These are phyloP conservation scores for Chlamydomonas applanata DNA, from an alignment of 139 green algal species.

Conservation along the genomic window DNA sequence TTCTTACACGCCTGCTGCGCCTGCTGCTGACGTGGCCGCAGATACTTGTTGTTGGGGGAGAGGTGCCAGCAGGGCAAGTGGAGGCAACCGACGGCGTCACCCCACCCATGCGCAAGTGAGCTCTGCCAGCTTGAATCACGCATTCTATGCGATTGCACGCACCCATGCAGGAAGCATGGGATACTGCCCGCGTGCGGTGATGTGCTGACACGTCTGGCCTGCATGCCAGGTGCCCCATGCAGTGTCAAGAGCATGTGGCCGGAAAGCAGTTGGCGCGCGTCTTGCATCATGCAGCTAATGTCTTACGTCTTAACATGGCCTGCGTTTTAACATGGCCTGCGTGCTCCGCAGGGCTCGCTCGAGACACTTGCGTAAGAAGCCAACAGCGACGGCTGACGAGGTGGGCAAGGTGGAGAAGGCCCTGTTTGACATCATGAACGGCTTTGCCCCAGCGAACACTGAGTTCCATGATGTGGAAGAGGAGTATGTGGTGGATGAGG, in stretches of 20 bases:
- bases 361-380: neutral
- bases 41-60: constrained; percentile 57
- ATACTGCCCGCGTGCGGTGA: neutral
- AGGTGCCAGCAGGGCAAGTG: neutral
- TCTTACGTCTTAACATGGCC: too few relatives aligned
- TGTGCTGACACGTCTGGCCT: constrained; percentile 30
- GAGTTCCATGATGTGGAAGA: constrained; percentile 79
- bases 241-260: too few relatives aligned
- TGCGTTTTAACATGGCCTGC: constrained; percentile 24
- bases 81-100: constrained; percentile 72
- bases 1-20: neutral
- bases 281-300: too few relatives aligned
- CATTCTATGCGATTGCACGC: constrained; percentile 19
- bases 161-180: neutral
- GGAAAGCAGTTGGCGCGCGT: too few relatives aligned
- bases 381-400: neutral
- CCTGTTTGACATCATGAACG: constrained; percentile 61
- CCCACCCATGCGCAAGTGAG: constrained; percentile 64
- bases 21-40: constrained; percentile 5
- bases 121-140: too few relatives aligned
- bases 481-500: constrained; percentile 65
- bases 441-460: constrained; percentile 59
- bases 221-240: too few relatives aligned
- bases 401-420: constrained; percentile 54
- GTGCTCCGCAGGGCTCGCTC: neutral